Evolutionary conservation across 495 filamentous ascomycete species (phyloP), one percentile per base, ranked within the genome.

Genomic region (Gamarada debralockiae): DNA sequence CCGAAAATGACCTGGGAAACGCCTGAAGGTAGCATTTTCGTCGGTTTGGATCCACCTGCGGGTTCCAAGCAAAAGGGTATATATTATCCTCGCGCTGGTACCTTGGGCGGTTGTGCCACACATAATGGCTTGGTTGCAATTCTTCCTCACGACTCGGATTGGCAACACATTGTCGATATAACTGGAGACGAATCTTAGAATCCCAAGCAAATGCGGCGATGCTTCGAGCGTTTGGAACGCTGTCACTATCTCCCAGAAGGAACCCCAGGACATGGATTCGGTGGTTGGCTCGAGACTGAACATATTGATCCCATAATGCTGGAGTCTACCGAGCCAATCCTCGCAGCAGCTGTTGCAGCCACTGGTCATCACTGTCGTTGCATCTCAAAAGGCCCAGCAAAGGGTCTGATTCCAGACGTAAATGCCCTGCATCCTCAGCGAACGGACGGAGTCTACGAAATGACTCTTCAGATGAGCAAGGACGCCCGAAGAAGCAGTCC

Each of bases 221-320:
- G 74, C 53, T 73, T 72, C 15, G 44, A 47, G 36, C 54, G 57
- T 44, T 44, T 62, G 21, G 59, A 62, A 40, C 43, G 39, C 20
- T 46, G 54, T 46, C 6, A 40, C 21, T 56, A 56, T 34, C 37
- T 29, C n/a, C 21, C 10, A 34, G 18, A 43, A 14, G 8, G 15
- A n/a, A n/a, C n/a, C n/a, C 13, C 46, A 2, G 74, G 73, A 23
- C 77, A 81, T 53, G 78, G 78, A 13, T 76, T 73, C 45, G 55
- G 70, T 25, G 78, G 78, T 18, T 82, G 73, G 73, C 63, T 80
- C 9, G 20, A 25, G 6, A 45, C n/a, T 34, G 31, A 34, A 7
- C n/a, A n/a, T n/a, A n/a, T n/a, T n/a, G n/a, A n/a, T n/a, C n/a
- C n/a, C n/a, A n/a, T n/a, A n/a, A n/a, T n/a, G n/a, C n/a, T n/a